phyloP scores from a whole-genome alignment of 805 yeast genomes.

The Candida silvatica region DNA sequence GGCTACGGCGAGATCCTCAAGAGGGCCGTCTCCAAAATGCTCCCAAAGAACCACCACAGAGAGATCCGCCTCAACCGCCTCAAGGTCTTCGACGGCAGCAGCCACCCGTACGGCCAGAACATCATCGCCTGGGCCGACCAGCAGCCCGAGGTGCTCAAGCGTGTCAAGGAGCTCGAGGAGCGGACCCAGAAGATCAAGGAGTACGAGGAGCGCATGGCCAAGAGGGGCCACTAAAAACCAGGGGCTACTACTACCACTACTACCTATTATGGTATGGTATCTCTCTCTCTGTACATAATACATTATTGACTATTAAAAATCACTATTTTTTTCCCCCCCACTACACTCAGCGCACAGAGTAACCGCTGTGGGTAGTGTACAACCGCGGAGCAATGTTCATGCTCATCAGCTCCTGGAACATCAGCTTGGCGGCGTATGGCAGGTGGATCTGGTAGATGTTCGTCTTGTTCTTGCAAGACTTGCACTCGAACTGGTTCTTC shows the following conservation, averaged over 20 bases:
- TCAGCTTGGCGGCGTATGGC: slow-evolving; percentile 96
- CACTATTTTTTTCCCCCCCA: background rate
- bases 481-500: slow-evolving; percentile 97
- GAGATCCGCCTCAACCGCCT: slow-evolving; percentile 73
- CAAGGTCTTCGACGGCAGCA: slow-evolving; percentile 80
- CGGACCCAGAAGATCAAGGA: slow-evolving; percentile 18
- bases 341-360: slow-evolving; percentile 18
- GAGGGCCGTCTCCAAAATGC: slow-evolving; percentile 92
- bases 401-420: slow-evolving; percentile 99
- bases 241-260: no score
- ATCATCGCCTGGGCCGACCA: slow-evolving; percentile 82
- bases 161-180: slow-evolving; percentile 29
- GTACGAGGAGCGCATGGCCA: slow-evolving; percentile 18
- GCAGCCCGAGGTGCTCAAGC: slow-evolving; percentile 39
- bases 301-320: background rate
- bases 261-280: no score
- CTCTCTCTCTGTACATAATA: background rate
- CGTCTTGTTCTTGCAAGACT: slow-evolving; percentile 97
- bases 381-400: slow-evolving; percentile 97
- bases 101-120: slow-evolving; percentile 79
- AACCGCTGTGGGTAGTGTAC: slow-evolving; percentile 64
- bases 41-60: slow-evolving; percentile 85
- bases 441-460: slow-evolving; percentile 95
- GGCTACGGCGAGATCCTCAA: slow-evolving; percentile 83
- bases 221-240: slow-evolving; percentile 13